Percentiles rank a stretch among this genome's conserved stretches.
Evolutionary conservation across 2,329 filamentous ascomycete genomes (phyloP).

Genomic region (Beauveria sp.): DNA sequence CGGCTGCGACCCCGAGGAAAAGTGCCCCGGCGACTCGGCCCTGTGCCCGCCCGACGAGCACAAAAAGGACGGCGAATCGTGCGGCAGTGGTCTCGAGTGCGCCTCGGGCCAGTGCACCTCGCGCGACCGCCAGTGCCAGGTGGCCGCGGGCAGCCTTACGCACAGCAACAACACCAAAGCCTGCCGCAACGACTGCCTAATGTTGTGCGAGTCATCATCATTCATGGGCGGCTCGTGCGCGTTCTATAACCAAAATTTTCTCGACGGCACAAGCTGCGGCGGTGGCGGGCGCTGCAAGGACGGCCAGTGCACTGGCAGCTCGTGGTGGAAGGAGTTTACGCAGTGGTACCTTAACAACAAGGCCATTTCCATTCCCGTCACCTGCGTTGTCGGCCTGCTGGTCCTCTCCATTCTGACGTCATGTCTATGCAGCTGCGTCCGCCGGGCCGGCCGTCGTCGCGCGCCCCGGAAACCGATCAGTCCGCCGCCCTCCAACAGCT

Average conservation of each 20-base stretch:
- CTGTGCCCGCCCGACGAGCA: conserved; percentile 68
- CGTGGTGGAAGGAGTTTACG: conserved; percentile 60
- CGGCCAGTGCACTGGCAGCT: conserved; percentile 67
- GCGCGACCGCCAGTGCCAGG: conserved; percentile 80
- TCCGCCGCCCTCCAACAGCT: conserved; percentile 13
- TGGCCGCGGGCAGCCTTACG: conserved; percentile 68
- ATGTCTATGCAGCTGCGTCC: conserved; percentile 51
- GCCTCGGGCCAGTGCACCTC: conserved; percentile 93
- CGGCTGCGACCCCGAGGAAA: conserved; percentile 77
- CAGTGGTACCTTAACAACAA: conserved; percentile 74
- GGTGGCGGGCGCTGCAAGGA: conserved; percentile 74
- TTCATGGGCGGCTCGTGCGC: conserved; percentile 62
- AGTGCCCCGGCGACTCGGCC: conserved; percentile 64
- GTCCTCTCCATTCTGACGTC: conserved; percentile 60
- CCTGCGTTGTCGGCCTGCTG: conserved; percentile 62
- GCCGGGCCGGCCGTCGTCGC: conserved; percentile 18
- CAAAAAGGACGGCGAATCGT: conserved; percentile 61
- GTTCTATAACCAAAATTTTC: conserved; percentile 78
- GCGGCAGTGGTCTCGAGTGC: conserved; percentile 66
- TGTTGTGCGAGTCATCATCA: conserved; percentile 67
- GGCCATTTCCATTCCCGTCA: conserved; percentile 74
- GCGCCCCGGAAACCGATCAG: conserved; percentile 19
- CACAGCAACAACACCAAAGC: conserved; percentile 70
- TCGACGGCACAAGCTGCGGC: conserved; percentile 82
- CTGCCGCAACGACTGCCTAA: conserved; percentile 65